phyloP scores from a whole-genome alignment of 441 rosid genomes.

The Arabidopsis lyrata region DNA sequence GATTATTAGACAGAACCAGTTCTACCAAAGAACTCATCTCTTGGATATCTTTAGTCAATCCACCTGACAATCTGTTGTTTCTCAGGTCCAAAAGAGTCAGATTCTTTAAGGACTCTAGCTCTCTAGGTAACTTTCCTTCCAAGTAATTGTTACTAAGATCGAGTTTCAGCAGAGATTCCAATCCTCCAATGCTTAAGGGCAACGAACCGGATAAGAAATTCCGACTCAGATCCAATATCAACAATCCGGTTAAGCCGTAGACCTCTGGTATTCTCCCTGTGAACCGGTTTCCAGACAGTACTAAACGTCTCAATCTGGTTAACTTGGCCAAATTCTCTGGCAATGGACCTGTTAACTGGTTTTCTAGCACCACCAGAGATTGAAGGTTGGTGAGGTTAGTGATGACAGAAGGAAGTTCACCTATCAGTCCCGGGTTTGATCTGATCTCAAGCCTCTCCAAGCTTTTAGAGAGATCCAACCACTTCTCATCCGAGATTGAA shows the following conservation, averaged over 20 bases:
- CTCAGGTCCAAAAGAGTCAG: slow-evolving; percentile 81
- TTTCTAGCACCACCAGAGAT: slow-evolving; percentile 75
- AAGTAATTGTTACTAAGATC: slow-evolving; percentile 80
- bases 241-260: slow-evolving; percentile 58
- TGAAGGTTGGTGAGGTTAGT: slow-evolving; percentile 66
- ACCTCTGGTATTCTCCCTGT: slow-evolving; percentile 66
- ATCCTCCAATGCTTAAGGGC: slow-evolving; percentile 59
- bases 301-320: slow-evolving; percentile 64
- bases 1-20: slow-evolving; percentile 69
- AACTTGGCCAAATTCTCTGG: slow-evolving; percentile 61
- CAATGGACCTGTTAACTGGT: slow-evolving; percentile 65
- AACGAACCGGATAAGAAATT: slow-evolving; percentile 71
- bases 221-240: slow-evolving; percentile 83
- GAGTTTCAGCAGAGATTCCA: slow-evolving; percentile 77
- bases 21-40: slow-evolving; percentile 70
- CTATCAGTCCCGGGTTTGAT: slow-evolving; percentile 77
- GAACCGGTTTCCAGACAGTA: slow-evolving; percentile 71
- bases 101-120: slow-evolving; percentile 60
- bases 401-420: slow-evolving; percentile 65
- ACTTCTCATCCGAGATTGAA: slow-evolving; percentile 50
- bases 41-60: slow-evolving; percentile 57
- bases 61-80: slow-evolving; percentile 76
- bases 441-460: slow-evolving; percentile 80
- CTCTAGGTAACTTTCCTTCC: slow-evolving; percentile 61
- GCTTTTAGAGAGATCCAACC: slow-evolving; percentile 64